Evolutionary conservation across 495 filamentous ascomycete species (phyloP).

Genomic region (Talaromyces wortmannii): DNA sequence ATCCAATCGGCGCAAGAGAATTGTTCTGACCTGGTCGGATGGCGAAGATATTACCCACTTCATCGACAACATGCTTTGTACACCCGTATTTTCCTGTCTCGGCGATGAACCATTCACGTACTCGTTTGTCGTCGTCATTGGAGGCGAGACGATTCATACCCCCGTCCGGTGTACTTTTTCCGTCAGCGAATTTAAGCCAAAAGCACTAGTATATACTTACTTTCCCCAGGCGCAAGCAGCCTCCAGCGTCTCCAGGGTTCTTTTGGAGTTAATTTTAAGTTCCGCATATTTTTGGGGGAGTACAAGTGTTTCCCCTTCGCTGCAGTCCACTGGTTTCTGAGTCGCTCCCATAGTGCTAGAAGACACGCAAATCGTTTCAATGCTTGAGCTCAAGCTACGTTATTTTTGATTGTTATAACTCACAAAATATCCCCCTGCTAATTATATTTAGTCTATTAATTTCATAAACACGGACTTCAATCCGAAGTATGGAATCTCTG

Average conservation of each 20-base stretch:
- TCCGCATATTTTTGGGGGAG: constrained; percentile 6
- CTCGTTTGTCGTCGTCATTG: constrained; percentile 59
- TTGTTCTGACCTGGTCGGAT: constrained; percentile 44
- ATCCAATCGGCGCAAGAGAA: constrained; percentile 30
- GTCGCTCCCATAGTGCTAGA: not conserved
- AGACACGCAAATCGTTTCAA: no score
- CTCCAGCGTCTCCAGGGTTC: constrained; percentile 27
- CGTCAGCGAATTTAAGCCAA: not conserved
- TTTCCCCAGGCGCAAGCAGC: constrained; percentile 30
- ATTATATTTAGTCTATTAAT: no score
- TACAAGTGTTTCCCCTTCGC: not conserved
- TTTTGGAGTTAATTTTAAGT: constrained; percentile 23
- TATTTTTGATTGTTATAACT: no score
- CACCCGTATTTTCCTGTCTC: constrained; percentile 57
- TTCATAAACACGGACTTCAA: no score
- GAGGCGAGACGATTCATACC: constrained; percentile 60
- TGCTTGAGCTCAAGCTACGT: no score
- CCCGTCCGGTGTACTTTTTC: constrained; percentile 27
- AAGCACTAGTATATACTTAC: constrained; percentile 15
- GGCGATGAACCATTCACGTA: constrained; percentile 63
- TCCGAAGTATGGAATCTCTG: no score
- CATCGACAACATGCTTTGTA: constrained; percentile 28
- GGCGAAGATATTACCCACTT: constrained; percentile 71
- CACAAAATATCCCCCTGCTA: no score
- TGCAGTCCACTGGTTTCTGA: no score